Base-by-base conservation (phyloP, 352 stramenopile species). In the Blastocystis sp. region DNA sequence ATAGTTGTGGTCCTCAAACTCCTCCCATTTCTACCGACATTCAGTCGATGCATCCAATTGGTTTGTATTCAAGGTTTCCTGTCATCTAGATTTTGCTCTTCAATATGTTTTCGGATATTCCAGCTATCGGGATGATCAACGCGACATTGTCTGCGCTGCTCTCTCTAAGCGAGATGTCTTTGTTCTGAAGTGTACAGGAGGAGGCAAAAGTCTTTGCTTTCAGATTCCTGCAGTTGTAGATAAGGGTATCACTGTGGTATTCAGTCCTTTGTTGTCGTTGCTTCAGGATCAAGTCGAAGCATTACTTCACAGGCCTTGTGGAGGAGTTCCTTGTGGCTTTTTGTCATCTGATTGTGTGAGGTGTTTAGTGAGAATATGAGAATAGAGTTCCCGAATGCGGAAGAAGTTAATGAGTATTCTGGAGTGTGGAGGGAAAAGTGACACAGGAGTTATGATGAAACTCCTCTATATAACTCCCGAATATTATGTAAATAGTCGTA, bases 161-260 rank as follows among this genome's bases (percentile, higher is more conserved):
- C 94, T 99, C 88, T 89, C 90, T 63, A 91, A 93, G 11, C 90
- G 91, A 24, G 97, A 99, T 90, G 94, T 98, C 24, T 99, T 99
- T 88, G 95, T 98, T 12, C 90, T 99, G 11, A 99, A 99, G 95
- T 96, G 96, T 11, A 99, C 96, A 16, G 96, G 97, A 51, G 96
- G 96, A 59, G 97, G 97, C 21, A 99, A 99, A 89, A 97, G 92
- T 69, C 89, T 99, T 0, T 99, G 96, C 88, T 99, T 98, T 89
- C 97, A 98, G 85, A 90, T 97, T 14, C 94, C 94, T 54, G 93
- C 69, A 88, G 94, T 74, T 90, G 94, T 90, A 16, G 49, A 91
- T 88, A 91, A 95, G 19, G 96, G 96, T 21, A 89, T 99, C 6
- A 94, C 95, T 0, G 93, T 99, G 12, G 95, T 99, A 12, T 96